Percentiles rank a stretch among this genome's conserved stretches.
These are phyloP conservation scores for Venturiaceae sp. DNA, from an alignment of 2,329 filamentous ascomycete genomes.

Conservation along the genomic window DNA sequence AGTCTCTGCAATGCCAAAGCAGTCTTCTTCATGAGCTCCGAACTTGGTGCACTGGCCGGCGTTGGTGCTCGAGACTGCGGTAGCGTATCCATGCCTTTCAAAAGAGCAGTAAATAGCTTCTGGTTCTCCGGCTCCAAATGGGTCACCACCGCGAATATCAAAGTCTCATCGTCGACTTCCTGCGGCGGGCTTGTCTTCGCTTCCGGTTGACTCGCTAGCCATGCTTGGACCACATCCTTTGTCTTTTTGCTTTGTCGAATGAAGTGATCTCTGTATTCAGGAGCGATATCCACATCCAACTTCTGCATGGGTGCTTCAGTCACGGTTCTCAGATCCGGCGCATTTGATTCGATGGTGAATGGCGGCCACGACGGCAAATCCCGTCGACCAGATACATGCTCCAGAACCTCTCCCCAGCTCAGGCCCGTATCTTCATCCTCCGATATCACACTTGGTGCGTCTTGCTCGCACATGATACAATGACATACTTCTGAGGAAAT, in stretches of 20 bases:
- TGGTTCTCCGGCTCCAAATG: constrained; percentile 68
- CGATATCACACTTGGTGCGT: constrained; percentile 25
- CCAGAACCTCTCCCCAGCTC: constrained; percentile 91
- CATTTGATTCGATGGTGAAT: constrained; percentile 57
- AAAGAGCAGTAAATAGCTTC: constrained; percentile 71
- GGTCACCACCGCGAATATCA: constrained; percentile 88
- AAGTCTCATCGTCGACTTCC: constrained; percentile 87
- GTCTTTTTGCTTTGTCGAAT: constrained; percentile 88
- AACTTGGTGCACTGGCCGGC: constrained; percentile 46
- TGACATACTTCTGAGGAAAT: constrained; percentile 77
- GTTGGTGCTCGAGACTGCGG: constrained; percentile 56
- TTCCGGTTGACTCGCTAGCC: constrained; percentile 74
- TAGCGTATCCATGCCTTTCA: constrained; percentile 48
- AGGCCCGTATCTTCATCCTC: constrained; percentile 57
- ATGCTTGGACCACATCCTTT: constrained; percentile 79
- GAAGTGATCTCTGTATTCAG: constrained; percentile 89
- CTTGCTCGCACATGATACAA: constrained; percentile 69
- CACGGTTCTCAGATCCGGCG: constrained; percentile 38
- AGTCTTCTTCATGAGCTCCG: constrained; percentile 62
- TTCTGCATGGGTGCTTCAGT: constrained; percentile 57
- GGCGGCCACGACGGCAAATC: constrained; percentile 86
- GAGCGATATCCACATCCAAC: constrained; percentile 87
- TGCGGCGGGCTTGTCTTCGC: constrained; percentile 66
- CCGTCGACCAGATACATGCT: constrained; percentile 80
- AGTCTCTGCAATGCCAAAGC: constrained; percentile 74